phyloP scores from a whole-genome alignment of 257 asterid species.

The Lantana camara region DNA sequence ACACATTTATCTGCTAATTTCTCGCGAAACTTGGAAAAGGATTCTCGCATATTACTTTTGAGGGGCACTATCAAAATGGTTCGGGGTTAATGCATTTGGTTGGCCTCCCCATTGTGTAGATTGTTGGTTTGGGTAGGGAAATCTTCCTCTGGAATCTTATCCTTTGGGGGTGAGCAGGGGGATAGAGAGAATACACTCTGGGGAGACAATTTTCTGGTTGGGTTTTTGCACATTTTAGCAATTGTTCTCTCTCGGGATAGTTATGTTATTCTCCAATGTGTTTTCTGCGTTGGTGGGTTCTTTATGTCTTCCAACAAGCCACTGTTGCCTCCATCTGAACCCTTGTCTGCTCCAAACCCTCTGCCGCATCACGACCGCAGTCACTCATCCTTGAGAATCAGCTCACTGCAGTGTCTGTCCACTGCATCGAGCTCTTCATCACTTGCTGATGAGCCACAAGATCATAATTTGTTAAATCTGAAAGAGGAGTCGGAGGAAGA shows the following conservation, averaged over 20 bases:
- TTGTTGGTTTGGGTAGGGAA: conserved; percentile 28
- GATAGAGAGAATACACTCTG: conserved; percentile 17
- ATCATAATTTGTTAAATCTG: conserved; percentile 31
- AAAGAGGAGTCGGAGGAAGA: conserved; percentile 38
- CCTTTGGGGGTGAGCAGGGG: conserved; percentile 17
- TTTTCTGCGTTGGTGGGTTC: conserved; percentile 38
- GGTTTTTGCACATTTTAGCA: conserved; percentile 26
- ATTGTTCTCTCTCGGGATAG: conserved; percentile 28
- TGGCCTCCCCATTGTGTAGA: conserved; percentile 33
- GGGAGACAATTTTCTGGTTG: conserved; percentile 28
- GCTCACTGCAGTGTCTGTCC: conserved; percentile 38
- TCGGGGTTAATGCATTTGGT: conserved; percentile 22
- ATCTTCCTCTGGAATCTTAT: conserved; percentile 19
- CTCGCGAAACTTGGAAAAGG: conserved; percentile 11
- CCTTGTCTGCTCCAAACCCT: conserved; percentile 42
- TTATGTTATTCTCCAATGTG: conserved; percentile 49
- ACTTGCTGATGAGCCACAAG: conserved; percentile 34
- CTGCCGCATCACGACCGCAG: conserved; percentile 33
- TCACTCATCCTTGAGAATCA: conserved; percentile 40
- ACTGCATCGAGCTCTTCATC: conserved; percentile 40
- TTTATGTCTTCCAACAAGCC: conserved; percentile 84
- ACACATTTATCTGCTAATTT: conserved; percentile 30
- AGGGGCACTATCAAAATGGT: conserved; percentile 28
- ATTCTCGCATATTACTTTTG: conserved; percentile 27
- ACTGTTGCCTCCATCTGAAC: conserved; percentile 58